Conservation (phyloP, 1,284 basidiomycete genomes). For the Singerocomus rubriflavus region DNA sequence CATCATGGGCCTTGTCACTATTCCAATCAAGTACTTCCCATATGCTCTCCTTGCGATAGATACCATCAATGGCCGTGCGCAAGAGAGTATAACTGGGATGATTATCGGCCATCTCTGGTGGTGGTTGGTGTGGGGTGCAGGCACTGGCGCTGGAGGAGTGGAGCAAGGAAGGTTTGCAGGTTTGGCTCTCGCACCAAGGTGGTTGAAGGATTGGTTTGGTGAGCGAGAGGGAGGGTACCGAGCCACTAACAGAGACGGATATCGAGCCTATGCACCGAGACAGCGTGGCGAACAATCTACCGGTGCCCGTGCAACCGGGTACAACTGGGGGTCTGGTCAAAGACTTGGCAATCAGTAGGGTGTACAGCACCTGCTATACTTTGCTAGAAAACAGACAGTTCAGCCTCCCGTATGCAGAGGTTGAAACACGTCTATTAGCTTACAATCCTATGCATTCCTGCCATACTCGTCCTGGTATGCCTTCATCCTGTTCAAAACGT, state of each 20-base stretch:
- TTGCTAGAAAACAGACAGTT: background rate
- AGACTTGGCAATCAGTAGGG: slow-evolving; percentile 34
- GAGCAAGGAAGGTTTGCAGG: slow-evolving; percentile 27
- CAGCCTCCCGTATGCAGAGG: too few species aligned
- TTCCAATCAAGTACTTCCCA: slow-evolving; percentile 74
- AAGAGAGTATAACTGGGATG: slow-evolving; percentile 62
- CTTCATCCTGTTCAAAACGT: slow-evolving; percentile 75
- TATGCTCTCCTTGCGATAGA: slow-evolving; percentile 75
- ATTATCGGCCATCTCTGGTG: slow-evolving; percentile 79
- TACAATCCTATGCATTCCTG: slow-evolving; percentile 39
- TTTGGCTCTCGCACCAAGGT: slow-evolving; percentile 38
- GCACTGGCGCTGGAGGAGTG: slow-evolving; percentile 28
- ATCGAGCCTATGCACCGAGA: slow-evolving; percentile 27
- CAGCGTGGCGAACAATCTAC: slow-evolving; percentile 32
- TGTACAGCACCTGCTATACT: background rate
- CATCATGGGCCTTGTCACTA: slow-evolving; percentile 68
- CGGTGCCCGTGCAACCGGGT: slow-evolving; percentile 24
- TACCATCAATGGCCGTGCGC: slow-evolving; percentile 65
- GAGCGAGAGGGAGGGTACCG: slow-evolving; percentile 24
- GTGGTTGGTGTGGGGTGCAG: slow-evolving; percentile 58
- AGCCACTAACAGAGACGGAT: slow-evolving; percentile 20
- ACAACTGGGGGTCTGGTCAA: slow-evolving; percentile 44
- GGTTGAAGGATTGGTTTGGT: slow-evolving; percentile 37
- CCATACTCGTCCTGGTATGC: slow-evolving; percentile 83
- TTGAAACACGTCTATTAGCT: background rate